phyloP scores from a whole-genome alignment of 2,329 filamentous ascomycete genomes.

The Dactylonectria macrodidyma region DNA sequence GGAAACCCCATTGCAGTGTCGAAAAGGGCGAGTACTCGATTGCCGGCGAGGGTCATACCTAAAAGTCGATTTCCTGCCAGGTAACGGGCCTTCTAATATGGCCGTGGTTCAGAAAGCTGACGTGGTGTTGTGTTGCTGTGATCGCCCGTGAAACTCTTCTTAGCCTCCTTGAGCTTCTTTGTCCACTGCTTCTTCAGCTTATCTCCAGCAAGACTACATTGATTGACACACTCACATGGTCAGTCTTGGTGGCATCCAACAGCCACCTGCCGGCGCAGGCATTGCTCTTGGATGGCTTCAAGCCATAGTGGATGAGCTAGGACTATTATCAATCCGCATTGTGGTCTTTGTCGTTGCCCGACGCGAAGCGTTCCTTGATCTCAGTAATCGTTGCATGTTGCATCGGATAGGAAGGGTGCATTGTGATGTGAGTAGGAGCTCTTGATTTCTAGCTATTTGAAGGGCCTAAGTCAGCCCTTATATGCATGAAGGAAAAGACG shows the following conservation, averaged over 20 bases:
- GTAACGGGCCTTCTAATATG: conserved; percentile 51
- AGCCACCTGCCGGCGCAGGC: conserved; percentile 71
- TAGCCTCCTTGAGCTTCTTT: conserved; percentile 64
- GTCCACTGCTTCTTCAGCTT: conserved; percentile 72
- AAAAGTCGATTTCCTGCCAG: conserved; percentile 48
- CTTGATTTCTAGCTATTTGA: too few species aligned
- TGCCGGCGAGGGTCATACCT: conserved; percentile 24
- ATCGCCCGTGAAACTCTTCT: conserved; percentile 49
- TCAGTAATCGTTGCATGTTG: conserved; percentile 60
- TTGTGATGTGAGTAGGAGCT: too few species aligned
- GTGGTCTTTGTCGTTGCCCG: conserved; percentile 60
- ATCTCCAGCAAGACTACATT: conserved; percentile 65
- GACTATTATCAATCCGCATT: conserved; percentile 75
- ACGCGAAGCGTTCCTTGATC: conserved; percentile 62
- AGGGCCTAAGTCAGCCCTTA: too few species aligned
- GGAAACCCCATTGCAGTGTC: too few species aligned
- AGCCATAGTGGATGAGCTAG: conserved; percentile 74
- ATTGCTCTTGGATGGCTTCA: conserved; percentile 70
- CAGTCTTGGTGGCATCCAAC: conserved; percentile 67
- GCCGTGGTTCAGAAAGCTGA: conserved; percentile 57
- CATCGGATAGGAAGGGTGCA: too few species aligned
- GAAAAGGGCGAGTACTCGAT: too few species aligned
- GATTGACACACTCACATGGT: conserved; percentile 63
- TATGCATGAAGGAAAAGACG: too few species aligned
- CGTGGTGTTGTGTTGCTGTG: conserved; percentile 41